Evolutionary conservation across 2,329 filamentous ascomycete genomes (phyloP), one percentile per base, ranked within the genome.

Genomic region (Chaetomiaceae sp.): DNA sequence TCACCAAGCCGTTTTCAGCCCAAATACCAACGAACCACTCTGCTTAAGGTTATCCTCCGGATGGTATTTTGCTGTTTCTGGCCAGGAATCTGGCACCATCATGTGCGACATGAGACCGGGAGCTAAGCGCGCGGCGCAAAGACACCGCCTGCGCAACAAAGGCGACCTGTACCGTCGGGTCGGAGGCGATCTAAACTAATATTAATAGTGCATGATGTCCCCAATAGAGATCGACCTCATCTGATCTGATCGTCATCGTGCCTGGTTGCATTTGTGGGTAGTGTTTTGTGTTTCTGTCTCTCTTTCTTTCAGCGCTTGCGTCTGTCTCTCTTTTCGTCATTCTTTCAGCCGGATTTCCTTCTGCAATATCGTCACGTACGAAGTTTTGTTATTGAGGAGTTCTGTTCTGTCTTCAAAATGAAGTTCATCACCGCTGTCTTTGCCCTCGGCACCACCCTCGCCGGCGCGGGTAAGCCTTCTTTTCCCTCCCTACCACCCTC

Each of bases 401-500:
- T 27, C 10, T 10, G 10, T 27, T 2, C 10, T 27, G 6, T 27
- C 25, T 17, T 35, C 50, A 55, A 37, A 2, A 58, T 58, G 56
- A 56, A 56, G 51, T 27, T 56, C 16, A 30, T 51, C 33, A 16
- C 48, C 5, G 1, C 53, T 21, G 16, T 58, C 16, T n/a, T n/a
- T n/a, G 37, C 45, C 31, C 12, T 56, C 13, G 47, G 47, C 48
- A 51, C 50, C 17, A 50, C 51, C 23, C 25, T 54, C 34, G 56
- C 44, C 40, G n/a, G 31, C 5, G 37, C 56, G 2, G 51, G 56
- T 56, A 48, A n/a, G 48, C 31, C 16, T 27, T 2, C 19, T 20
- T n/a, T 14, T 23, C 30, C 12, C 21, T 3, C 5, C 19, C 3
- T 20, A 21, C 20, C 27, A 17, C 1, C n/a, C n/a, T 19, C 9